Base-by-base conservation (phyloP, 208 protist species). In the Trypanosoma avium region DNA sequence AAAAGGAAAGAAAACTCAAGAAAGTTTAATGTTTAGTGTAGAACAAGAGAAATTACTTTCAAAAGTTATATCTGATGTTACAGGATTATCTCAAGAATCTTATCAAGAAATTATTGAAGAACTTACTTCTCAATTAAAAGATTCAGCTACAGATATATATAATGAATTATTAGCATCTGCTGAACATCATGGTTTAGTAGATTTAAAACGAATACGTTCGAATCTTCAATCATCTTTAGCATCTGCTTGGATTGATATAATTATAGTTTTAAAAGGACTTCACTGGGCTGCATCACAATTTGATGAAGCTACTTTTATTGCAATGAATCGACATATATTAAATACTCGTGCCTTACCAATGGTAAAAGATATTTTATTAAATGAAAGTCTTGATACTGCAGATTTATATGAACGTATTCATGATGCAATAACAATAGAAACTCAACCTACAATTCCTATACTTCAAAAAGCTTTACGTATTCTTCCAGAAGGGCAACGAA, bases 331-430 rank as follows among this genome's bases (percentile, higher is more conserved):
- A 8, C 73, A 81, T 57, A 50, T 81, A 0, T 80, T 86, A 57
- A 38, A 65, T 21, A 75, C 69, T 19, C 57, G 67, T 30, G 86
- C 68, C 0, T 73, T 71, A 42, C 57, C 70, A 36, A 33, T 92
- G 19, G 61, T 66, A 10, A 59, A 67, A 29, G 66, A 81, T 32
- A 69, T 89, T 38, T 42, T 92, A 8, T 60, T 70, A 49, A 90
- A 89, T 58, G 86, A 92, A 46, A 81, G 80, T 48, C 70, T 89
- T 17, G 81, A 89, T 70, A 50, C 33, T 2, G 58, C 73, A 42
- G 66, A 70, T 50, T 52, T 82, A 53, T 75, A 74, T 59, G 59
- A 61, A 42, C 60, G 68, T 56, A 77, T 92, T 0, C 36, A 5
- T 42, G 49, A 48, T 12, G 7, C 49, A 55, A 30, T 24, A 32